Base-by-base conservation (phyloP, 257 asterid species). In the Fraxinus cuspidata region DNA sequence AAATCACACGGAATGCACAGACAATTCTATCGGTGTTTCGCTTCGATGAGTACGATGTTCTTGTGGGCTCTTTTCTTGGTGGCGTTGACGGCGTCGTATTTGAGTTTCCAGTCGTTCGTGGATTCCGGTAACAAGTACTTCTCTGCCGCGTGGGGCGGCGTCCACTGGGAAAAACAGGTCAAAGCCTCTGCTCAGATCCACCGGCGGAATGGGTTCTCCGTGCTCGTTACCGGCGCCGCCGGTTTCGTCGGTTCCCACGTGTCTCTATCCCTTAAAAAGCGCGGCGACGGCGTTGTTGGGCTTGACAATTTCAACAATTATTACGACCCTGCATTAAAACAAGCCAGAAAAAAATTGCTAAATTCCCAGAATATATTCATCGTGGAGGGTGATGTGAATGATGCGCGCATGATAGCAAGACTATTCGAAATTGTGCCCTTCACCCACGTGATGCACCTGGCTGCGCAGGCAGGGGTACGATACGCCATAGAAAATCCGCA, bases 401-500 rank as follows among this genome's bases (percentile, higher is more conserved):
- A 86, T 81, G 88, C 77, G 69, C 85, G 84, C 31, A 31, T 82
- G 86, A 67, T 86, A 15, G 82, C 85, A 2, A 84, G 81, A 81
- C 85, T 86, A 49, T 86, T 86, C 83, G 90, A 84, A 23, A 80
- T 84, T 67, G 87, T 44, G 72, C 79, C 64, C 0, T 86, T 86
- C 68, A 86, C 84, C 67, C 90, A 86, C 58, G 85, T 86, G 82
- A 86, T 86, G 88, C 88, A 86, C 72, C 76, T 86, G 56, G 90
- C 90, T 0, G 90, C 90, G 35, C 90, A 86, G 83, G 90, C 90
- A 0, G 90, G 90, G 18, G 90, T 86, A 1, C 80, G 90, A 0
- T 86, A 86, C 85, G 90, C 90, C 65, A 84, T 86, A 81, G 86
- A 86, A 71, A 86, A 86, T 74, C 90, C 90, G 0, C 85, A 80